These are phyloP conservation scores for Taiozyma sp. DNA, from an alignment of 1,139 yeast species.

Conservation along the genomic window DNA sequence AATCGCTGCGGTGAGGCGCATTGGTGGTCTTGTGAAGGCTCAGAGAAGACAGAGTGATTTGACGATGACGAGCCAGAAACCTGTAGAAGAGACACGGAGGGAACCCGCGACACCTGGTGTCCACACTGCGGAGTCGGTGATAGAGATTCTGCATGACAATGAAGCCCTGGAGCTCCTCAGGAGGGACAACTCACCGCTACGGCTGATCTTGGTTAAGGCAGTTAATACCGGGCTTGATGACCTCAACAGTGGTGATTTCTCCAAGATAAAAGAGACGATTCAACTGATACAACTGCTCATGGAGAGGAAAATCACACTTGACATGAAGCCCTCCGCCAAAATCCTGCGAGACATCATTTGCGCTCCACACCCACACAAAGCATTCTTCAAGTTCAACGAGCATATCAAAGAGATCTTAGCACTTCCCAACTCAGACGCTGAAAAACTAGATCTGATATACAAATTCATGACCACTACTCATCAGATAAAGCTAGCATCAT, in stretches of 20 bases:
- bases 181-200: not conserved
- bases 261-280: not conserved
- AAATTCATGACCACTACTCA: not conserved
- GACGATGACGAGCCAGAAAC: not conserved
- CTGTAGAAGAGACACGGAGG: not conserved
- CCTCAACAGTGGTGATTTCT: not conserved
- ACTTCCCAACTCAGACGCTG: not conserved
- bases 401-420: not conserved
- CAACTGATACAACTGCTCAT: not conserved
- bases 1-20: not conserved
- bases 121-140: not conserved
- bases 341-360: not conserved
- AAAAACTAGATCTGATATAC: not conserved
- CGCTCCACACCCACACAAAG: not conserved
- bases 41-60: not conserved
- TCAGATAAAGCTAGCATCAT: not conserved
- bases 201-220: not conserved
- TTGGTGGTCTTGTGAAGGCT: not conserved
- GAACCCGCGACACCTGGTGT: not conserved
- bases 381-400: not conserved
- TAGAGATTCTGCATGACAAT: not conserved
- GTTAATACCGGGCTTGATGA: not conserved
- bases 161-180: not conserved
- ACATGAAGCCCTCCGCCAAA: not conserved
- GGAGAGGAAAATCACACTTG: not conserved